Percentiles rank a stretch among this genome's conserved stretches.
Conservation (phyloP, 176 grass and related monocot species). For the Areca catechu region DNA sequence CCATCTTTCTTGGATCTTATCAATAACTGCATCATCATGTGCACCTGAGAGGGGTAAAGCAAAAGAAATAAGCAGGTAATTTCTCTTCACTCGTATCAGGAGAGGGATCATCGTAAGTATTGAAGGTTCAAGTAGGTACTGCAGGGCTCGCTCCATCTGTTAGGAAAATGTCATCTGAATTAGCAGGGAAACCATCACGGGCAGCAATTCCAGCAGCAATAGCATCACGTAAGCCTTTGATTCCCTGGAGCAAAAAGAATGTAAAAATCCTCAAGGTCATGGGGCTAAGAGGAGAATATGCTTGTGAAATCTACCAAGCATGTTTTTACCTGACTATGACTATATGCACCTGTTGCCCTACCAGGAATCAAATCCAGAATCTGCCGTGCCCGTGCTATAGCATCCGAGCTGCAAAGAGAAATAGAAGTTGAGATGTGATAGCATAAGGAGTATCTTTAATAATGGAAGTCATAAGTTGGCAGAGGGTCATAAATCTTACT, state of each 20-base stretch:
- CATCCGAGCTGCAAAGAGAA: slow-evolving; percentile 27
- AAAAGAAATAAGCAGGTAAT: neutral
- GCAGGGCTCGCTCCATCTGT: slow-evolving; percentile 53
- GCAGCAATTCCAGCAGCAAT: slow-evolving; percentile 46
- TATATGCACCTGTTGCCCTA: slow-evolving; percentile 62
- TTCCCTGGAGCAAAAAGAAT: slow-evolving; percentile 28
- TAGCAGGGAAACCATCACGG: slow-evolving; percentile 50
- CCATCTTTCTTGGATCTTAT: slow-evolving; percentile 55
- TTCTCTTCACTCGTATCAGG: neutral
- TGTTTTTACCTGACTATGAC: slow-evolving; percentile 54
- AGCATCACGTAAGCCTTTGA: slow-evolving; percentile 43
- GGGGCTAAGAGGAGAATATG: slow-evolving; percentile 5
- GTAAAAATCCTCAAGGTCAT: neutral
- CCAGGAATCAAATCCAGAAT: slow-evolving; percentile 53
- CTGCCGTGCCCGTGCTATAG: slow-evolving; percentile 41
- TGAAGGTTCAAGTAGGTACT: slow-evolving; percentile 26
- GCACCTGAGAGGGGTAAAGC: slow-evolving; percentile 36
- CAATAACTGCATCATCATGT: slow-evolving; percentile 69
- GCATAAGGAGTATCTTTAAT: no score
- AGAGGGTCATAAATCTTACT: no score
- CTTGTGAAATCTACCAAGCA: neutral
- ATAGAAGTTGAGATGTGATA: neutral
- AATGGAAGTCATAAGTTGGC: no score
- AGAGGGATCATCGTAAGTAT: neutral
- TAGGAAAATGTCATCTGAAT: slow-evolving; percentile 65